Base-by-base conservation (phyloP, 306 rosid genomes). In the Vigna hirtella region DNA sequence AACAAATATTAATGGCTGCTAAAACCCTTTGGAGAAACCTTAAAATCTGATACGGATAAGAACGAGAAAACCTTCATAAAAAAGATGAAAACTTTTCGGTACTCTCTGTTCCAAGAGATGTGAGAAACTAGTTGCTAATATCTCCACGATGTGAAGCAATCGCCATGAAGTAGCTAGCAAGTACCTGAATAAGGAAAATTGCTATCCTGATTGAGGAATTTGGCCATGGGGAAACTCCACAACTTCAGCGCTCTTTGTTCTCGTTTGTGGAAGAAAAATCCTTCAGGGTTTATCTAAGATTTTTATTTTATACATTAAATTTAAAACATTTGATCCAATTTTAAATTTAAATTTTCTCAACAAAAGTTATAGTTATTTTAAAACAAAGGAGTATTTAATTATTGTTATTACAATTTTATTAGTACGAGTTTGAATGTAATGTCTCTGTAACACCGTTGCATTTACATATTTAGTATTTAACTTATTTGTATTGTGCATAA, bases 181-280 rank as follows among this genome's bases (percentile, higher is more conserved):
- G 16, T 48, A 11, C 5, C 57, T 79, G 79, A 43, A 70, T 66
- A 73, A 26, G 83, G 62, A 32, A 5, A 70, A 61, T 36, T 26
- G 28, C 28, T 26, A 26, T 26, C 28, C 28, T 26, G 28, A 26
- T 26, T 26, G 28, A 26, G 28, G 28, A 26, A 26, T 26, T 26
- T 8, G 26, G 53, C 16, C 4, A 38, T 17, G 51, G 59, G 9
- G 20, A 6, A n/a, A 45, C 20, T 42, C 14, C 70, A 26, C 32
- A n/a, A 20, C 12, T n/a, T 59, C 48, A 1, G 56, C 32, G 24
- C 55, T 40, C n/a, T 38, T 20, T 55, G 9, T 9, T 16, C 13
- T 42, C 4, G 45, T 42, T 57, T 57, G n/a, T 4, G n/a, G 64
- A 57, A 24, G 64, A 50, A 20, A 45, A 8, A 14, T 13, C 38